These are phyloP conservation scores for Blastocystis sp. DNA, from an alignment of 352 stramenopile species.

Conservation along the genomic window DNA sequence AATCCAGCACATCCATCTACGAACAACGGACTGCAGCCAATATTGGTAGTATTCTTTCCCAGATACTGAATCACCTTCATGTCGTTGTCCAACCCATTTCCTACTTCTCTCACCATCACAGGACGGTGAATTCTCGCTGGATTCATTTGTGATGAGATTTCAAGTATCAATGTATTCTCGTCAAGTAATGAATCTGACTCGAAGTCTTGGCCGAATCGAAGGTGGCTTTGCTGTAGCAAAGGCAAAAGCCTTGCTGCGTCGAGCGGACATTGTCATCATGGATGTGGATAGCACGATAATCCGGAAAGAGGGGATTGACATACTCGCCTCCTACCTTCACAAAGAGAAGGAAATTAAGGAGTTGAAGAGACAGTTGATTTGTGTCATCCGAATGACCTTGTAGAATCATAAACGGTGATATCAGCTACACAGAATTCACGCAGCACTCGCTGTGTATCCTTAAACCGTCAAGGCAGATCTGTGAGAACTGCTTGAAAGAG, in stretches of 20 bases:
- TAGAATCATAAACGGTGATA: slow-evolving; percentile 4
- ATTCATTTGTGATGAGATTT: background rate
- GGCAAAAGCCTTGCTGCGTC: background rate
- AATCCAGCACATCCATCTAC: slow-evolving; percentile 27
- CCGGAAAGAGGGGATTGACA: slow-evolving; percentile 39
- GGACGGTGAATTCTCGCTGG: background rate
- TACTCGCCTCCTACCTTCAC: background rate
- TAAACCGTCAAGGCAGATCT: slow-evolving; percentile 5
- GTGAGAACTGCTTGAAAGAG: background rate
- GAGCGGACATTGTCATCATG: background rate
- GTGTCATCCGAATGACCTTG: background rate
- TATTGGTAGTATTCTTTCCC: background rate
- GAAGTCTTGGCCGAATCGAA: background rate
- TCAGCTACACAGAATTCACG: background rate
- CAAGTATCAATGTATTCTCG: background rate
- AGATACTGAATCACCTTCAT: background rate
- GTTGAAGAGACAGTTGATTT: background rate
- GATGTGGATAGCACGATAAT: slow-evolving; percentile 52
- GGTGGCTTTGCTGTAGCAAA: background rate
- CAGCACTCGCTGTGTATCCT: background rate
- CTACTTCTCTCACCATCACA: slow-evolving; percentile 9
- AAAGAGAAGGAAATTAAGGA: slow-evolving; percentile 10
- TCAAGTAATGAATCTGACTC: background rate
- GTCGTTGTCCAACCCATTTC: background rate
- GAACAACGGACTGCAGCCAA: background rate